These are phyloP conservation scores for Aspergillus campestris DNA, from an alignment of 495 filamentous ascomycete species.

Conservation along the genomic window DNA sequence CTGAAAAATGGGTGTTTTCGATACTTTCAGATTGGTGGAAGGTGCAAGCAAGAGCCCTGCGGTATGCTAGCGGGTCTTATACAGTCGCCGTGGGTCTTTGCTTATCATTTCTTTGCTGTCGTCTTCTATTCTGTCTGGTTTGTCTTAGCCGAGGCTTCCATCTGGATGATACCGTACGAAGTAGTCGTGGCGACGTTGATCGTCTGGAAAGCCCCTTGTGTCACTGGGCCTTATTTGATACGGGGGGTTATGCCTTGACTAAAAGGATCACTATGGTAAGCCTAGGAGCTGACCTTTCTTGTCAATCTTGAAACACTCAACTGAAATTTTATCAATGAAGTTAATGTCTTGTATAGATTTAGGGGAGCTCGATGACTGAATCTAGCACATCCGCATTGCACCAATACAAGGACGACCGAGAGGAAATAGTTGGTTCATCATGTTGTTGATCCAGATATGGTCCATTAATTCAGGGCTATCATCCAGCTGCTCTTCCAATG, in stretches of 20 bases:
- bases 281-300: no score
- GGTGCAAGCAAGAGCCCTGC: slow-evolving; percentile 52
- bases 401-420: no score
- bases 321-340: no score
- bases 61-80: slow-evolving; percentile 71
- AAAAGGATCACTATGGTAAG: no score
- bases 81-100: slow-evolving; percentile 57
- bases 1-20: slow-evolving; percentile 74
- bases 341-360: no score
- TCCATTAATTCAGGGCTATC: no score
- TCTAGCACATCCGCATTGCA: no score
- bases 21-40: slow-evolving; percentile 67
- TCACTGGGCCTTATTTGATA: slow-evolving; percentile 68
- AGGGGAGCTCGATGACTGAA: no score
- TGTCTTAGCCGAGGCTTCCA: slow-evolving; percentile 39
- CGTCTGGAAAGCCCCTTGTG: slow-evolving; percentile 67
- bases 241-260: slow-evolving; percentile 34
- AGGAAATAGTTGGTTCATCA: no score
- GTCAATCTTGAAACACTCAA: no score
- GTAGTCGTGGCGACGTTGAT: slow-evolving; percentile 48
- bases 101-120: slow-evolving; percentile 80
- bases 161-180: slow-evolving; percentile 47
- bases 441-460: no score
- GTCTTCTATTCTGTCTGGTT: slow-evolving; percentile 72
- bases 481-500: no score